phyloP scores from a whole-genome alignment of 345 rosid genomes.

The Melastoma malabathricum region DNA sequence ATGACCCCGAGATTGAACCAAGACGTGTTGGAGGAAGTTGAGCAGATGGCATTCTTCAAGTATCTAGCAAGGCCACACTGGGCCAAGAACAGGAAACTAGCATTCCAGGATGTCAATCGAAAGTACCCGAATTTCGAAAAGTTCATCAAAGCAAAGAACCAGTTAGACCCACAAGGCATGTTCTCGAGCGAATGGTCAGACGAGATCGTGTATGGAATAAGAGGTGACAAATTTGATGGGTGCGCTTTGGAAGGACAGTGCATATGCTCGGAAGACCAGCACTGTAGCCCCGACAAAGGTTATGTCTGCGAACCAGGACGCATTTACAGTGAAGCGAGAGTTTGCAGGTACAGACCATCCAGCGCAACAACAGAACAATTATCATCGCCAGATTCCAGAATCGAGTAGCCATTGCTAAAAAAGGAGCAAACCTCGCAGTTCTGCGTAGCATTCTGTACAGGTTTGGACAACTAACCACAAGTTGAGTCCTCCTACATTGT shows the following conservation, averaged over 20 bases:
- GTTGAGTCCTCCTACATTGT: background rate
- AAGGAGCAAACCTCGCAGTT: too few relatives aligned
- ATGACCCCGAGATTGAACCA: conserved; percentile 56
- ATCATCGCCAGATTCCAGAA: too few relatives aligned
- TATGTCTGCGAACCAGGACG: conserved; percentile 54
- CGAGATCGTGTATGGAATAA: conserved; percentile 42
- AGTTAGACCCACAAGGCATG: conserved; percentile 49
- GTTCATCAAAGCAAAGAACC: conserved; percentile 44
- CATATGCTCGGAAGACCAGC: conserved; percentile 61
- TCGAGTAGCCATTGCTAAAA: too few relatives aligned
- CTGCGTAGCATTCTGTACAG: too few relatives aligned
- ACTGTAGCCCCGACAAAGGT: conserved; percentile 58
- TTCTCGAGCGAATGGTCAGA: conserved; percentile 79
- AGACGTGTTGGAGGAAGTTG: conserved; percentile 76
- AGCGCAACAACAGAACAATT: too few relatives aligned
- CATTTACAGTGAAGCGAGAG: conserved; percentile 54
- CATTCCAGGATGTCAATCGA: conserved; percentile 41
- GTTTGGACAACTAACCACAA: background rate
- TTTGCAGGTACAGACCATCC: conserved; percentile 4
- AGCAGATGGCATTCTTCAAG: conserved; percentile 77
- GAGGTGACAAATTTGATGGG: conserved; percentile 34
- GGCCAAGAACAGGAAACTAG: conserved; percentile 69
- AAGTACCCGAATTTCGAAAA: conserved; percentile 35
- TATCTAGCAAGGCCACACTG: conserved; percentile 79
- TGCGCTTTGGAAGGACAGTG: conserved; percentile 84